These are phyloP conservation scores for Inga laurina DNA, from an alignment of 306 rosid species.

Conservation along the genomic window DNA sequence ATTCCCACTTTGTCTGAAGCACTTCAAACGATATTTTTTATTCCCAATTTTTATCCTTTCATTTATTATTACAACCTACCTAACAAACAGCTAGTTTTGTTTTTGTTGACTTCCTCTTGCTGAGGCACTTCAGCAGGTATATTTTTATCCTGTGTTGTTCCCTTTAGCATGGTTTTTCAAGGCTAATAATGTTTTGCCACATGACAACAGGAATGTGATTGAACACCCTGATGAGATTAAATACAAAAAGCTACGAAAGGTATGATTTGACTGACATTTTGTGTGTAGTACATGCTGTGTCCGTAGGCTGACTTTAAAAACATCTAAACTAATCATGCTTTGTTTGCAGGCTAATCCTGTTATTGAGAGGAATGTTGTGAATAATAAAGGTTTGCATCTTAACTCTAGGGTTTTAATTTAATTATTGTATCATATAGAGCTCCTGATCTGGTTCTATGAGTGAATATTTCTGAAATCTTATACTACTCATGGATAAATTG, in stretches of 20 bases:
- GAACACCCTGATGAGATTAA: conserved; percentile 80
- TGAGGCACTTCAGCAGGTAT: conserved; percentile 2
- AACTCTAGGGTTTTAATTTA: background rate
- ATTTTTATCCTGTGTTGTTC: conserved; percentile 14
- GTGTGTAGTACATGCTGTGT: conserved; percentile 12
- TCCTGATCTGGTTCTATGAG: background rate
- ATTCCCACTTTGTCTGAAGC: background rate
- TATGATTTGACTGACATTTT: conserved; percentile 25
- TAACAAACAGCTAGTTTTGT: background rate
- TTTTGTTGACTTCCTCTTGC: conserved; percentile 5
- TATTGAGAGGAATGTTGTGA: conserved; percentile 65
- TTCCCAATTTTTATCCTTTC: background rate
- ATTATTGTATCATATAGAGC: conserved; percentile 7
- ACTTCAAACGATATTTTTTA: background rate
- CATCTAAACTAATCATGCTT: conserved; percentile 23
- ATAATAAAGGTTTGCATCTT: conserved; percentile 64
- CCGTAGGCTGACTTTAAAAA: background rate
- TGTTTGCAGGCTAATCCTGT: conserved; percentile 78
- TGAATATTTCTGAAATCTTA: background rate
- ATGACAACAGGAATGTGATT: conserved; percentile 68
- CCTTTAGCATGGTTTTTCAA: conserved; percentile 24
- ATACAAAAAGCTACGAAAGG: conserved; percentile 82
- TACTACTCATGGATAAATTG: background rate
- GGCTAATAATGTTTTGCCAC: conserved; percentile 13
- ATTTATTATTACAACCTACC: background rate